Percentiles rank a stretch among this genome's conserved stretches.
phyloP scores from a whole-genome alignment of 2,329 filamentous ascomycete genomes.

The Coniochaeta pulveracea region DNA sequence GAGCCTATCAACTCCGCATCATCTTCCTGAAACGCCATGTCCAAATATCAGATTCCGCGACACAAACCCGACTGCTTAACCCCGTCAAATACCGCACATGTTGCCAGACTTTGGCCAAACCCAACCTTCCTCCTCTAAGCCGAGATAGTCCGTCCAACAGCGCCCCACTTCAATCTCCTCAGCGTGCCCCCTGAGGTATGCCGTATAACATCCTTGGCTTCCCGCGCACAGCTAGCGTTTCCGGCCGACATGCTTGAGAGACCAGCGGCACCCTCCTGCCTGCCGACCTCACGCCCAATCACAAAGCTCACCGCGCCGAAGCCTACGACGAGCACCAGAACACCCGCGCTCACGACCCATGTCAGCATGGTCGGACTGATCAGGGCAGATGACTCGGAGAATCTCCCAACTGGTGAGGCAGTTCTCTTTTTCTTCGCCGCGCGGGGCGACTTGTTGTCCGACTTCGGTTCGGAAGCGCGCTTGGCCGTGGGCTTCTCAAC shows the following conservation, averaged over 20 bases:
- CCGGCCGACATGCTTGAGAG: slow-evolving; percentile 18
- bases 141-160: slow-evolving; percentile 36
- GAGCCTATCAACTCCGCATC: too few relatives aligned
- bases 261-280: slow-evolving; percentile 42
- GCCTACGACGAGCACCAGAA: slow-evolving; percentile 57
- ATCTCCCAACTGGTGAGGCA: slow-evolving; percentile 19
- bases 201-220: slow-evolving; percentile 42
- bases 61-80: too few relatives aligned
- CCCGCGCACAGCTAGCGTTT: slow-evolving; percentile 37
- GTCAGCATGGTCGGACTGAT: slow-evolving; percentile 51
- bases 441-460: slow-evolving; percentile 25
- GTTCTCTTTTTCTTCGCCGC: slow-evolving; percentile 50
- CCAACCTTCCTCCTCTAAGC: slow-evolving; percentile 20
- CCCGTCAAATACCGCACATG: too few relatives aligned
- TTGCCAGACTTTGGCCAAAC: too few relatives aligned
- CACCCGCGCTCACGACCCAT: slow-evolving; percentile 55
- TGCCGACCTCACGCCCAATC: slow-evolving; percentile 54
- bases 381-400: slow-evolving; percentile 20
- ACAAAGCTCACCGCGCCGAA: slow-evolving; percentile 61
- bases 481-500: slow-evolving; percentile 41
- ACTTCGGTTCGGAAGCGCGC: slow-evolving; percentile 26
- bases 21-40: too few relatives aligned
- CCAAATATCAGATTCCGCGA: too few relatives aligned
- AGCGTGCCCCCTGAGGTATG: slow-evolving; percentile 36
- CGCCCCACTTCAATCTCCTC: slow-evolving; percentile 41